These are phyloP conservation scores for Coemansia sp. DNA, from an alignment of 192 early-diverging fungal genomes.

Conservation along the genomic window DNA sequence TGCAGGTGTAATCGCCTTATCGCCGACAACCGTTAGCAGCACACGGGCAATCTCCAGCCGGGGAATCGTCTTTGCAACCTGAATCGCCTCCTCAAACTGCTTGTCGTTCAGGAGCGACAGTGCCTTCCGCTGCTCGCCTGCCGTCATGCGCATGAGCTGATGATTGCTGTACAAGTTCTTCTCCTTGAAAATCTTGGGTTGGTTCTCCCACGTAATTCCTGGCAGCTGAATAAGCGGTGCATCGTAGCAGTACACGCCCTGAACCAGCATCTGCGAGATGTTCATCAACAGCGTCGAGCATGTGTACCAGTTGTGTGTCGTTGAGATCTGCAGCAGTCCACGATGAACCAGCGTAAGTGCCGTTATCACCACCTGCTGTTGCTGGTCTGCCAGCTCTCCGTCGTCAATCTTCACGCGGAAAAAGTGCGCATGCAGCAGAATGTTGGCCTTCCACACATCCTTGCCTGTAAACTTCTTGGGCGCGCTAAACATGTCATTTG, in stretches of 20 bases:
- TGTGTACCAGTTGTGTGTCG: slow-evolving; percentile 80
- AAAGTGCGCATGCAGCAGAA: slow-evolving; percentile 83
- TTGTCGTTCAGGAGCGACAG: slow-evolving; percentile 58
- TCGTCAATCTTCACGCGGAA: slow-evolving; percentile 67
- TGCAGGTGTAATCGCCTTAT: slow-evolving; percentile 74
- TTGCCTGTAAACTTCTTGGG: slow-evolving; percentile 52
- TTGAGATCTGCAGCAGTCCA: slow-evolving; percentile 87
- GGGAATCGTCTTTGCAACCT: slow-evolving; percentile 80
- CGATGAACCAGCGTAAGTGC: slow-evolving; percentile 71
- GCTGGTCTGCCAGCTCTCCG: slow-evolving; percentile 50
- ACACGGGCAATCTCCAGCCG: slow-evolving; percentile 71
- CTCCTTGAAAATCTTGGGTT: slow-evolving; percentile 60
- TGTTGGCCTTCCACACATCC: slow-evolving; percentile 64
- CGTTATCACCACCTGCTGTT: slow-evolving; percentile 71
- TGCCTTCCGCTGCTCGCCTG: slow-evolving; percentile 62
- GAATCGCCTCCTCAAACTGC: slow-evolving; percentile 68
- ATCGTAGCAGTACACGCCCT: slow-evolving; percentile 79
- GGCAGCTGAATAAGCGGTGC: slow-evolving; percentile 86
- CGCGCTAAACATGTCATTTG: slow-evolving; percentile 37
- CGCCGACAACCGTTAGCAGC: slow-evolving; percentile 80
- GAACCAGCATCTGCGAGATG: slow-evolving; percentile 84
- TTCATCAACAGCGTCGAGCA: slow-evolving; percentile 73
- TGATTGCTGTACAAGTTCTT: slow-evolving; percentile 56
- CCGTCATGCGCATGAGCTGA: slow-evolving; percentile 67
- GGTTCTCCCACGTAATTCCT: slow-evolving; percentile 67